A percentile compares a stretch with the other conserved stretches of the same genome.
phyloP scores from a whole-genome alignment of 306 rosid genomes.

The Abrus pulchellus region DNA sequence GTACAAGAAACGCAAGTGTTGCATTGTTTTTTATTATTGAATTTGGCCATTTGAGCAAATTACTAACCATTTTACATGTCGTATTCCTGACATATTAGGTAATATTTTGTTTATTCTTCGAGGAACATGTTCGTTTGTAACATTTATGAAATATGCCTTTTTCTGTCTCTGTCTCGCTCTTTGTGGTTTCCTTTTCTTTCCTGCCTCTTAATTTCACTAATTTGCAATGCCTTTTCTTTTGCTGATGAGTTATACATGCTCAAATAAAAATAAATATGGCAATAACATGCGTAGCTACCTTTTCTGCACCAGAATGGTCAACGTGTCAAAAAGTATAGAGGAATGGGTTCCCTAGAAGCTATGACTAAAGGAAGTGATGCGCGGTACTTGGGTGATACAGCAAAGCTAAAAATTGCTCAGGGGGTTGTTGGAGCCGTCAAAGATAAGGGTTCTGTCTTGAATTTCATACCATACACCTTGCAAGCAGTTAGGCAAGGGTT shows the following conservation, averaged over 20 bases:
- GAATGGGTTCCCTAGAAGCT: constrained; percentile 99
- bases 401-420: constrained; percentile 91
- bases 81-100: neutral
- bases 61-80: neutral
- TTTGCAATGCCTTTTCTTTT: neutral
- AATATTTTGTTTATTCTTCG: neutral
- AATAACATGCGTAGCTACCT: constrained; percentile 34
- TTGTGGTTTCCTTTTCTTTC: constrained; percentile 6
- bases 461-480: constrained; percentile 89
- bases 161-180: neutral
- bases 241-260: constrained; percentile 3
- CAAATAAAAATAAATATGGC: constrained; percentile 5
- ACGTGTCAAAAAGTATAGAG: constrained; percentile 83
- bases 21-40: neutral
- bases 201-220: constrained; percentile 29
- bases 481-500: constrained; percentile 99
- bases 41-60: neutral
- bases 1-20: neutral
- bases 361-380: constrained; percentile 96
- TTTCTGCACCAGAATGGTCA: constrained; percentile 71
- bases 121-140: constrained; percentile 20
- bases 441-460: constrained; percentile 92
- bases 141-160: neutral
- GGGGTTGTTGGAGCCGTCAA: constrained; percentile 97
- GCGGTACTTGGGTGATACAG: constrained; percentile 87